Evolutionary conservation across 192 early-diverging fungal species (phyloP), one percentile per base, ranked within the genome.

Genomic region (Gamsiella multidivaricata): DNA sequence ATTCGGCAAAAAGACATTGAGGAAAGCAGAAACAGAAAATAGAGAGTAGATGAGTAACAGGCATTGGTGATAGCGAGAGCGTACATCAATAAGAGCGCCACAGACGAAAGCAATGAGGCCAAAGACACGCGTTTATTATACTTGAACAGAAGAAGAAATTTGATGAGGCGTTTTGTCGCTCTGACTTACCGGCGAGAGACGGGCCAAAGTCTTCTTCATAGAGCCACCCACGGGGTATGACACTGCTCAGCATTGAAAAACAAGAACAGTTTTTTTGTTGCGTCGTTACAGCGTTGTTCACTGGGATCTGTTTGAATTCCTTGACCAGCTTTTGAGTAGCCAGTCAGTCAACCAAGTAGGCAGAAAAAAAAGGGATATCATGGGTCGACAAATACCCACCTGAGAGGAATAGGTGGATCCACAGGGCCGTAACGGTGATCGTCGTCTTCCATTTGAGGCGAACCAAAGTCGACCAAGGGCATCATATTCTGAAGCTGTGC

Each of bases 221-320:
- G 14, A 76, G 72, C 72, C 72, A 76, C 39, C 72, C 63, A 29
- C 65, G 65, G 33, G 72, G 72, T 53, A 76, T 76, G 52, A 76
- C 57, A 67, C 72, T 76, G 65, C 65, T 76, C 72, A 36, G 58
- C 58, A 76, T 56, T 54, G 47, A 56, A 66, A 65, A 63, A 65
- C 47, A 58, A 67, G 65, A 36, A 28, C 33, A 46, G 51, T 41
- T 41, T 41, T 41, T 64, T 64, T 54, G 26, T 41, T 73, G 70
- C 70, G 61, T 73, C 70, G 62, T 73, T 73, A 73, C 70, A 73
- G 70, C 55, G 61, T 42, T 52, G 50, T 54, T 53, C 61, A 18
- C 36, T 34, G n/a, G n/a, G n/a, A n/a, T 41, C 14, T 7, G 39
- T 41, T 7, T 14, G 39, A 41, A 14, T 41, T 57, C 55, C 5